Base-by-base conservation (phyloP, 768 basidiomycete genomes). In the Paxillus rubicundulus region DNA sequence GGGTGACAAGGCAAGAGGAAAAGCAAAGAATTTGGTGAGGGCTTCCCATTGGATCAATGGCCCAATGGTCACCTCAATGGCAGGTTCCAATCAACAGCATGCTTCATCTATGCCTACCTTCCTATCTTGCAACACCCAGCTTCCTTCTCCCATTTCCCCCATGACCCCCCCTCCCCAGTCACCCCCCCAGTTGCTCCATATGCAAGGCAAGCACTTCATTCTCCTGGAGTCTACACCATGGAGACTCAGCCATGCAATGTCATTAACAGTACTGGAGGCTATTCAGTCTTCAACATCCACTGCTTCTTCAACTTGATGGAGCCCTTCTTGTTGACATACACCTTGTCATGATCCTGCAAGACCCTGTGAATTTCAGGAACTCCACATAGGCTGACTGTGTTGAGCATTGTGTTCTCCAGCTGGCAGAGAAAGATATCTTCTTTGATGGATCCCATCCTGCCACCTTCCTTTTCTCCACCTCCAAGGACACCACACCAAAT, bases 211-310 rank as follows among this genome's bases (percentile, higher is more conserved):
- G 53, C 58, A 47, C 57, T 64, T 30, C 61, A 53, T 60, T 57
- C 48, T 63, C 58, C 51, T 52, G 41, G 50, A 5, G 16, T 42
- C 2, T 49, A 12, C 43, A 39, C 56, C 30, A 55, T 51, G 52
- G 63, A 56, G 27, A 39, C 40, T 24, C 56, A 61, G 14, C 61
- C 49, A 12, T 60, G 64, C 56, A 73, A 76, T 44, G 64, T 82
- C 14, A 72, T 82, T 8, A n/a, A n/a, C n/a, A n/a, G n/a, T n/a
- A n/a, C n/a, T n/a, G n/a, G n/a, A n/a, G n/a, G n/a, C n/a, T n/a
- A n/a, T n/a, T 97, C 94, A 28, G 97, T 98, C 71, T 99, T 96
- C 65, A 99, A 70, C 44, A 94, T 91, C 96, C 97, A 99, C 70
- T 98, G 95, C 56, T 79, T 75, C 28, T 74, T 76, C 30, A 77